phyloP scores from a whole-genome alignment of 768 basidiomycete genomes.

The Naganishia kalamii region DNA sequence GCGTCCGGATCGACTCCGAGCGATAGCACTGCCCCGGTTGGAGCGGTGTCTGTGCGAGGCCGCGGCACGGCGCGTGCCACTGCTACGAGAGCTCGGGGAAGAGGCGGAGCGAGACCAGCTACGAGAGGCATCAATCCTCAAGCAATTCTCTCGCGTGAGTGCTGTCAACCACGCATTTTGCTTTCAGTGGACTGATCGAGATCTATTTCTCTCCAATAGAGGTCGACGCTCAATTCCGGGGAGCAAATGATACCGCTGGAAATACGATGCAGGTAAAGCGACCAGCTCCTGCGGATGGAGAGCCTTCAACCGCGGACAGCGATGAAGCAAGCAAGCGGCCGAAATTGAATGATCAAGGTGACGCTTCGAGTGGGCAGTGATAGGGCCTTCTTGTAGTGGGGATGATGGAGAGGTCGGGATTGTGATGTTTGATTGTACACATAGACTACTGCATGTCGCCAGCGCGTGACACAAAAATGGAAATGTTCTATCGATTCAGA shows the following conservation, averaged over 20 bases:
- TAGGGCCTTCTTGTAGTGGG: not conserved
- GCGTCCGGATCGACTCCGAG: not conserved
- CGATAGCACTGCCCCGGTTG: not conserved
- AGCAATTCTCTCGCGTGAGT: slow-evolving; percentile 6
- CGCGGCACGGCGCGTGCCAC: not conserved
- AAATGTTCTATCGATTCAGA: too few relatives aligned
- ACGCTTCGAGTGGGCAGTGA: not conserved
- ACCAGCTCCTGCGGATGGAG: slow-evolving; percentile 1
- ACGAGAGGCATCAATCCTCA: not conserved
- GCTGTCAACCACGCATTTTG: not conserved
- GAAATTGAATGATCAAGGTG: slow-evolving; percentile 10
- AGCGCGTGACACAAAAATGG: too few relatives aligned
- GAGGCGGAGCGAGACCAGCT: not conserved
- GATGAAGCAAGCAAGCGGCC: slow-evolving; percentile 12
- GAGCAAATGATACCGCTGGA: not conserved
- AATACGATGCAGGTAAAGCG: slow-evolving; percentile 3
- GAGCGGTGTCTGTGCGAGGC: slow-evolving; percentile 3
- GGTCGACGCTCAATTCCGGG: slow-evolving; percentile 12
- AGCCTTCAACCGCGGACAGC: not conserved
- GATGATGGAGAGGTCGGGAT: too few relatives aligned
- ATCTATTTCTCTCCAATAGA: not conserved
- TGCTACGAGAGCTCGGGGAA: not conserved
- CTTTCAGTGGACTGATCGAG: too few relatives aligned
- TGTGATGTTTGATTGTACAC: too few relatives aligned
- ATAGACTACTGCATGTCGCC: too few relatives aligned